Evolutionary conservation across 345 rosid genomes (phyloP).

Genomic region (Limnanthes douglasii): DNA sequence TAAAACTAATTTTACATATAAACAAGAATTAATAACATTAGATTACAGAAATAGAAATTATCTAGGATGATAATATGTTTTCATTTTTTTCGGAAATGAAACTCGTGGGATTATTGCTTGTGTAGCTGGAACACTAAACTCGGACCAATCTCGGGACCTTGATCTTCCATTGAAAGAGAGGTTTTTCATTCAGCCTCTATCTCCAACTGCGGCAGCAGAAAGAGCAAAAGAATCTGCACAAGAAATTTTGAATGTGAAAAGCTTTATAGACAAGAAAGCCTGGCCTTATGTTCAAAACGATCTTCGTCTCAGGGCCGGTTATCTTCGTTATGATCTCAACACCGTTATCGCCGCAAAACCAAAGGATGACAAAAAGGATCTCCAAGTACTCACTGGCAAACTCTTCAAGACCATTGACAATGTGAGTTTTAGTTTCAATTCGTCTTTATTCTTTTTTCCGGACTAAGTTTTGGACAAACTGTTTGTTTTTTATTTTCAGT

Average conservation of each 20-base stretch:
- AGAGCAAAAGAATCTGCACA: constrained; percentile 83
- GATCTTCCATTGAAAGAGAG: constrained; percentile 33
- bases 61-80: no score
- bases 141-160: constrained; percentile 78
- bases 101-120: constrained; percentile 6
- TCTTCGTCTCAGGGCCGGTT: constrained; percentile 55
- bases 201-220: constrained; percentile 50
- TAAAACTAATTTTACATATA: no score
- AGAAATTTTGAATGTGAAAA: constrained; percentile 65
- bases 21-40: no score
- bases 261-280: constrained; percentile 68
- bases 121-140: constrained; percentile 83
- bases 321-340: constrained; percentile 86
- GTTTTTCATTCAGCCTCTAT: constrained; percentile 57
- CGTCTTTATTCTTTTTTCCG: background rate
- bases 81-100: background rate
- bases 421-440: constrained; percentile 18
- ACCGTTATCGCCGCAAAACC: constrained; percentile 64
- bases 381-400: constrained; percentile 52
- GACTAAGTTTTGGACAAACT: background rate
- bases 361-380: constrained; percentile 54
- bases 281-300: constrained; percentile 89
- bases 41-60: no score
- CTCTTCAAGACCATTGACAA: constrained; percentile 52
- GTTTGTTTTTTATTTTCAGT: no score